Evolutionary conservation across 2,329 filamentous ascomycete genomes (phyloP), one percentile per base, ranked within the genome.

Genomic region (Niveomyces coronatus): DNA sequence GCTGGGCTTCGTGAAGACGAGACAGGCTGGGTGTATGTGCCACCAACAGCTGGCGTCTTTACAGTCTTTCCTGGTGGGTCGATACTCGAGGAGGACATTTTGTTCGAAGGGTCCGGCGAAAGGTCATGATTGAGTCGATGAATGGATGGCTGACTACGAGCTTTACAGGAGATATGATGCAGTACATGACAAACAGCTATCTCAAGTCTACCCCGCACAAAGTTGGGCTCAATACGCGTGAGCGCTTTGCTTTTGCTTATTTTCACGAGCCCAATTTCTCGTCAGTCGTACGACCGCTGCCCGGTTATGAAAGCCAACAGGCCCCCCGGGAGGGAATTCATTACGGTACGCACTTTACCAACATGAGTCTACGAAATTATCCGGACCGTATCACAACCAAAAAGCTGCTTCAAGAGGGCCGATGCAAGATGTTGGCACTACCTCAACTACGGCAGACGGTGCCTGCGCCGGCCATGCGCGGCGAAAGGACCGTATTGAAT

Each of bases 61-160:
- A 70, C 67, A 2, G 67, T 70, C 14, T 70, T 71, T 47, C 67
- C 66, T 27, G 63, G 63, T n/a, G n/a, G n/a, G n/a, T n/a, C n/a
- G n/a, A n/a, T 60, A 54, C 43, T 47, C 34, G 9, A 27, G 16
- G 43, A 24, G 20, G 15, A 30, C n/a, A n/a, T n/a, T n/a, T n/a
- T n/a, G n/a, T n/a, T n/a, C n/a, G n/a, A n/a, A n/a, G n/a, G n/a
- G n/a, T n/a, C n/a, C n/a, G n/a, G n/a, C n/a, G n/a, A 16, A 5
- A 30, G 28, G 18, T 30, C 9, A 31, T 20, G 4, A 13, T 19
- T 42, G 7, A 16, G 22, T 11, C 24, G 7, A 30, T 15, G 31
- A 27, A 10, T 4, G 9, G n/a, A 17, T 22, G 31, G 18, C 30
- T 37, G n/a, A 32, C 33, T 3, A 27, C 16, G 13, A 14, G 20